A percentile compares a stretch with the other conserved stretches of the same genome.
These are phyloP conservation scores for Talaromyces sp. DNA, from an alignment of 2,329 filamentous ascomycete species.

Conservation along the genomic window DNA sequence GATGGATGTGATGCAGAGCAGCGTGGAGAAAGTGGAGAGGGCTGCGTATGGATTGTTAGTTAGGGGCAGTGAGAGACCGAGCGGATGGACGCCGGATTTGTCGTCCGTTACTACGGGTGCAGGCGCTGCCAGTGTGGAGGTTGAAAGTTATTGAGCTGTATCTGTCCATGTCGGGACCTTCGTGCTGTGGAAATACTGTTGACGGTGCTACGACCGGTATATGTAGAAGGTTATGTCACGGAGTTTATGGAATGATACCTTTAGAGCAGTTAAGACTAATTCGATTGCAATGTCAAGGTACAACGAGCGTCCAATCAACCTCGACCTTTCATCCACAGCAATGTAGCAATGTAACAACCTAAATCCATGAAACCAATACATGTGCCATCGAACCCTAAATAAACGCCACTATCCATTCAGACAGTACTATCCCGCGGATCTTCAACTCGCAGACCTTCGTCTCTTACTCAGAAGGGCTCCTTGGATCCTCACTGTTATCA, in stretches of 20 bases:
- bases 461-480: slow-evolving; percentile 20
- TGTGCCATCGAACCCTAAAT: neutral
- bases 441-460: neutral
- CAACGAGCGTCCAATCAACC: neutral
- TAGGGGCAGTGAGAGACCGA: slow-evolving; percentile 80
- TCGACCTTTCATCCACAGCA: neutral
- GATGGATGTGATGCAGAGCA: slow-evolving; percentile 78
- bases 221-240: neutral
- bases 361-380: neutral
- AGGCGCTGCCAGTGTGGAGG: slow-evolving; percentile 22
- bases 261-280: neutral
- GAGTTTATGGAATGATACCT: neutral
- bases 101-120: slow-evolving; percentile 30
- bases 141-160: slow-evolving; percentile 36
- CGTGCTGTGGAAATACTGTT: neutral
- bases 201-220: neutral
- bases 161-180: neutral
- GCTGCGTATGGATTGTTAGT: slow-evolving; percentile 85
- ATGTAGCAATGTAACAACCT: neutral
- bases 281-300: neutral
- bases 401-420: slow-evolving; percentile 6
- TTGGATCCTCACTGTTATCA: slow-evolving; percentile 56
- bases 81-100: slow-evolving; percentile 86
- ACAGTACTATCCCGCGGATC: slow-evolving; percentile 1
- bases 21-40: slow-evolving; percentile 90